Base-by-base conservation (phyloP, 768 basidiomycete genomes). In the Pilatotrama ljubarskyi region DNA sequence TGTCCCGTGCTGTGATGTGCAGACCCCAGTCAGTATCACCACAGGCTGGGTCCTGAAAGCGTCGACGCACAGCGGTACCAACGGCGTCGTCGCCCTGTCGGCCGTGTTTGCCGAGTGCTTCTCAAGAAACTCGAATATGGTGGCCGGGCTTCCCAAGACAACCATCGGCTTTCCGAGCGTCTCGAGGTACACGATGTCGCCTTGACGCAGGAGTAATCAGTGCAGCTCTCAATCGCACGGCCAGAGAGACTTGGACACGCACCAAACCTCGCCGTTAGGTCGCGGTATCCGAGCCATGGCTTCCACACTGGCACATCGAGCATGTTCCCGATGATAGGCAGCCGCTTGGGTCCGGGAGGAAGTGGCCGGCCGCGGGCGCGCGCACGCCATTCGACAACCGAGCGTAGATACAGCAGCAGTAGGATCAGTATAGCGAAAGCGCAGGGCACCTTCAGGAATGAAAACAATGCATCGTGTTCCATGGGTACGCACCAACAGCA, bases 321-420 rank as follows among this genome's bases (percentile, higher is more conserved):
- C 10, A 65, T 8, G 42, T 68, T 70, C 18, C 71, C 71, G 1
- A 72, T 29, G 41, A 71, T 26, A 0, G 66, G 66, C 9, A 62
- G 32, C 7, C 59, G 49, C 32, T 58, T 63, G 6, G 71, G 71
- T 10, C 71, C 71, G 4, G 71, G 71, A 15, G 71, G 71, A 0
- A 65, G 38, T 0, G 62, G 58, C 1, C 57, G 44, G 5, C 55
- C 52, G 5, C 40, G 51, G 2, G 48, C 14, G 9, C 49, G 51
- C 17, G 42, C 36, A 11, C 32, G 29, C 59, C 59, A 61, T n/a
- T n/a, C 17, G 1, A 36, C 24, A 13, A 24, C 18, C 2, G 59
- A 54, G 4, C 43, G 47, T 1, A 40, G 14, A 18, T 49, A 49
- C 11, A 53, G 14, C 5, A 55, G 1, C 26, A 41, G 38, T 3